phyloP scores from a whole-genome alignment of 768 basidiomycete genomes.

The Leccinum disarticulatum region DNA sequence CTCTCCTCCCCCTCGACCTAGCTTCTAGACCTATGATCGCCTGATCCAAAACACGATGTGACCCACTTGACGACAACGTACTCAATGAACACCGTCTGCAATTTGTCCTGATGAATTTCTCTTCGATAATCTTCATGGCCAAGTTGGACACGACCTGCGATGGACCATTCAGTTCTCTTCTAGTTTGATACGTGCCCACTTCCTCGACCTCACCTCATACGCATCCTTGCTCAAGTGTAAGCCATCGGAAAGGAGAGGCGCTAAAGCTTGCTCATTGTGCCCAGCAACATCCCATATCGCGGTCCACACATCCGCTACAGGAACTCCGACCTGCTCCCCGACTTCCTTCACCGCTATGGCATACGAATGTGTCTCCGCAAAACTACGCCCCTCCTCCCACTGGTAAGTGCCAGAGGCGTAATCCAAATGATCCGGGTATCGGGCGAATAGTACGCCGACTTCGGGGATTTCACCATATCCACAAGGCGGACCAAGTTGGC shows the following conservation, averaged over 20 bases:
- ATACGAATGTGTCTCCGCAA: constrained; percentile 63
- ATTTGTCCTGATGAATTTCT: constrained; percentile 65
- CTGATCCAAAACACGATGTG: too few relatives aligned
- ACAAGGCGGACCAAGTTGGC: constrained; percentile 66
- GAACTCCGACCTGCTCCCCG: constrained; percentile 52
- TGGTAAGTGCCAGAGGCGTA: constrained; percentile 72
- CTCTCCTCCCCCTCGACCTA: too few relatives aligned
- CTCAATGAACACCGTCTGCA: constrained; percentile 59
- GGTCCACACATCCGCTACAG: constrained; percentile 75
- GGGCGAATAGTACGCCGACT: constrained; percentile 67
- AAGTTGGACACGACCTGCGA: constrained; percentile 64
- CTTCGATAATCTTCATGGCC: constrained; percentile 55
- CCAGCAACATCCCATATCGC: constrained; percentile 74
- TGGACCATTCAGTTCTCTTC: constrained; percentile 2
- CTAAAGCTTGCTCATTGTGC: constrained; percentile 51
- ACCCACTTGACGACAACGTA: constrained; percentile 41
- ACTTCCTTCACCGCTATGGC: constrained; percentile 68
- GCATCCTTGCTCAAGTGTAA: constrained; percentile 77
- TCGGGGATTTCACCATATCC: constrained; percentile 56
- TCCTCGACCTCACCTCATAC: constrained; percentile 55
- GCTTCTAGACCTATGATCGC: too few relatives aligned
- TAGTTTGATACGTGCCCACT: not conserved
- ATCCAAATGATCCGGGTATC: constrained; percentile 75
- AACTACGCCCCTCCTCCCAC: constrained; percentile 49
- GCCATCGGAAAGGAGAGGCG: constrained; percentile 65